These are phyloP conservation scores for Halocafeteria seosinensis DNA, from an alignment of 108 stramenopile genomes.

Conservation along the genomic window DNA sequence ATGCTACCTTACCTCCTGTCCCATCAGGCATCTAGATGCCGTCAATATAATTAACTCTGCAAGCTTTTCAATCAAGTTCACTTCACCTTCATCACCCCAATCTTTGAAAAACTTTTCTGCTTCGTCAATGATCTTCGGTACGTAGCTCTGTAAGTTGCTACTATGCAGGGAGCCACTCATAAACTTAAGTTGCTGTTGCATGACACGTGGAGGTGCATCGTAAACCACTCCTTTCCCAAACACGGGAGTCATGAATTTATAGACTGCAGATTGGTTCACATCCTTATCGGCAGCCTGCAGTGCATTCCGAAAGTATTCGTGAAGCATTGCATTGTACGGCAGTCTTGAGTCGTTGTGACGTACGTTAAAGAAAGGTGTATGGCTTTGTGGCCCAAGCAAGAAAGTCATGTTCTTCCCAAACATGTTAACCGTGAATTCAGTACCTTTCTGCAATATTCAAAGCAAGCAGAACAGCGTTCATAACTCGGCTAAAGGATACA, in stretches of 20 bases:
- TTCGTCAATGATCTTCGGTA: slow-evolving; percentile 80
- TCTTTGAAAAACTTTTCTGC: slow-evolving; percentile 51
- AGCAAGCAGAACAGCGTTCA: neutral
- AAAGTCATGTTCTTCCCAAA: slow-evolving; percentile 77
- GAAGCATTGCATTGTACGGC: too few relatives aligned
- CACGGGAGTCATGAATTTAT: slow-evolving; percentile 92
- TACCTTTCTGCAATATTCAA: neutral
- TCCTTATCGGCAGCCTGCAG: neutral
- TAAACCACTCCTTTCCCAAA: slow-evolving; percentile 87
- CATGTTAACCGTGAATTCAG: slow-evolving; percentile 39
- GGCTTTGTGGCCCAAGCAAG: slow-evolving; percentile 85
- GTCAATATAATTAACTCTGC: slow-evolving; percentile 88
- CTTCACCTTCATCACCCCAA: slow-evolving; percentile 45
- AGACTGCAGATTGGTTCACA: slow-evolving; percentile 77
- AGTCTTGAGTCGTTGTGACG: slow-evolving; percentile 66
- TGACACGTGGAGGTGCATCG: slow-evolving; percentile 75
- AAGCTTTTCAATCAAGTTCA: slow-evolving; percentile 68
- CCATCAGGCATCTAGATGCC: slow-evolving; percentile 79
- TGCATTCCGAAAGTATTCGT: too few relatives aligned
- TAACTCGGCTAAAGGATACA: slow-evolving; percentile 70
- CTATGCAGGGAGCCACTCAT: slow-evolving; percentile 80
- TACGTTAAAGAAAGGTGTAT: slow-evolving; percentile 79
- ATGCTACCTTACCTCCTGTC: too few relatives aligned
- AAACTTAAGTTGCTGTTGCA: slow-evolving; percentile 80
- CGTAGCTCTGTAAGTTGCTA: slow-evolving; percentile 70